A percentile compares a stretch with the other conserved stretches of the same genome.
Conservation (phyloP, 139 green algal genomes). For the Edaphochlamys debaryana region DNA sequence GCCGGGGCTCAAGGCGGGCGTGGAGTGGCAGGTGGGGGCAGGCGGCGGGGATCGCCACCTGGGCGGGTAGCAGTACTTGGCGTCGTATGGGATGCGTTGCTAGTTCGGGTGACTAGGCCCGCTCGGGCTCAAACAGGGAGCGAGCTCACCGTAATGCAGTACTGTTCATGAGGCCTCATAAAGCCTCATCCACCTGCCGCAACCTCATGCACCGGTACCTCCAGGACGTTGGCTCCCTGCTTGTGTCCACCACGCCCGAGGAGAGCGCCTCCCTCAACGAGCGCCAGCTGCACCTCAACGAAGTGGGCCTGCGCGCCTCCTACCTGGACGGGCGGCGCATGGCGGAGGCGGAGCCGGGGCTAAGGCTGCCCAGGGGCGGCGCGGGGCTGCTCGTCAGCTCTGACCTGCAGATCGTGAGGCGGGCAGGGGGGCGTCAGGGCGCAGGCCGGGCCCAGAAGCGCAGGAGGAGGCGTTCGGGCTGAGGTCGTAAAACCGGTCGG, state of each 20-base stretch:
- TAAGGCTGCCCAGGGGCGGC: conserved; percentile 44
- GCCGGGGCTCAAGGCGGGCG: not conserved
- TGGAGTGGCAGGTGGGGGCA: conserved; percentile 61
- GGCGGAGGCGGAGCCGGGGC: conserved; percentile 50
- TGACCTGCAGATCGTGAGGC: conserved; percentile 48
- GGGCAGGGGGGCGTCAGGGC: not conserved
- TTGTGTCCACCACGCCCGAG: conserved; percentile 56
- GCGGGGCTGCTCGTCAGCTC: conserved; percentile 50
- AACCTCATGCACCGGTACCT: too few relatives aligned
- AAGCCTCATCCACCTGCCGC: too few relatives aligned
- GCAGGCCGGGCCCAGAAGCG: too few relatives aligned
- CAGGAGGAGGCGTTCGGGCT: too few relatives aligned
- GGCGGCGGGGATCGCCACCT: too few relatives aligned
- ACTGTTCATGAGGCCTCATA: too few relatives aligned
- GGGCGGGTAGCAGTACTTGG: too few relatives aligned
- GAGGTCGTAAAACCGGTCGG: too few relatives aligned
- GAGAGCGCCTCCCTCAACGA: conserved; percentile 49
- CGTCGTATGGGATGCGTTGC: too few relatives aligned
- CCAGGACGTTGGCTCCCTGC: conserved; percentile 69
- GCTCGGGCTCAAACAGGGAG: too few relatives aligned
- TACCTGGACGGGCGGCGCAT: conserved; percentile 36
- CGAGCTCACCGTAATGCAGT: too few relatives aligned
- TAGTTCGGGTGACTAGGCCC: too few relatives aligned
- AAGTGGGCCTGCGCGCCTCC: conserved; percentile 5
- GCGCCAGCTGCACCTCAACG: conserved; percentile 22